These are phyloP conservation scores for Tylopilus vinaceipallidus DNA, from an alignment of 768 basidiomycete species.

Conservation along the genomic window DNA sequence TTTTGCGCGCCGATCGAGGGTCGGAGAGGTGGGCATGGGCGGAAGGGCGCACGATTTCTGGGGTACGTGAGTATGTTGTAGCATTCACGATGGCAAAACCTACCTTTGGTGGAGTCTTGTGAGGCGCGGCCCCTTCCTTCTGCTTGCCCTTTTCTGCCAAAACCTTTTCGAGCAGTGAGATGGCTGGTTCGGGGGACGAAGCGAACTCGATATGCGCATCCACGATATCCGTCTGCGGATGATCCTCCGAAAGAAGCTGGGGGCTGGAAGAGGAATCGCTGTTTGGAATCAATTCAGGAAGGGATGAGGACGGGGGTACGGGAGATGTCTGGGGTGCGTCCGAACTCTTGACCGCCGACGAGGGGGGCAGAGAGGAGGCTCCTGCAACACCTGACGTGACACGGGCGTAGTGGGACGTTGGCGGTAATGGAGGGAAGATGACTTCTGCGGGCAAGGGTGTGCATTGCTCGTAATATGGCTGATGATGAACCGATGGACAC, in stretches of 20 bases:
- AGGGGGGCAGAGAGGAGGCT: conserved; percentile 21
- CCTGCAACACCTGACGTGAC: conserved; percentile 16
- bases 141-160: conserved; percentile 14
- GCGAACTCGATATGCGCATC: conserved; percentile 18
- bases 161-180: conserved; percentile 8
- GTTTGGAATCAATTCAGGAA: conserved; percentile 66
- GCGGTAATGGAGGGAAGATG: conserved; percentile 72
- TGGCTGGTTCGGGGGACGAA: conserved; percentile 13
- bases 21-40: conserved; percentile 48
- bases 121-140: conserved; percentile 13
- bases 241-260: conserved; percentile 35
- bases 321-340: conserved; percentile 28
- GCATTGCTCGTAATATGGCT: conserved; percentile 70
- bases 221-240: conserved; percentile 14
- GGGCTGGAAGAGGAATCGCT: conserved; percentile 69
- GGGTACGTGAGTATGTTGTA: neutral
- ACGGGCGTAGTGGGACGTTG: conserved; percentile 42
- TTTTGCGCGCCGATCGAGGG: conserved; percentile 36
- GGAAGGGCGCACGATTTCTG: conserved; percentile 40
- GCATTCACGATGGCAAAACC: neutral
- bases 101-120: conserved; percentile 32
- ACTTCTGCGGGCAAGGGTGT: conserved; percentile 57
- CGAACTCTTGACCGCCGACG: conserved; percentile 22
- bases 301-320: conserved; percentile 36
- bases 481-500: conserved; percentile 61